Base-by-base conservation (phyloP, 2,329 filamentous ascomycete species). In the Colletotrichum sp. region DNA sequence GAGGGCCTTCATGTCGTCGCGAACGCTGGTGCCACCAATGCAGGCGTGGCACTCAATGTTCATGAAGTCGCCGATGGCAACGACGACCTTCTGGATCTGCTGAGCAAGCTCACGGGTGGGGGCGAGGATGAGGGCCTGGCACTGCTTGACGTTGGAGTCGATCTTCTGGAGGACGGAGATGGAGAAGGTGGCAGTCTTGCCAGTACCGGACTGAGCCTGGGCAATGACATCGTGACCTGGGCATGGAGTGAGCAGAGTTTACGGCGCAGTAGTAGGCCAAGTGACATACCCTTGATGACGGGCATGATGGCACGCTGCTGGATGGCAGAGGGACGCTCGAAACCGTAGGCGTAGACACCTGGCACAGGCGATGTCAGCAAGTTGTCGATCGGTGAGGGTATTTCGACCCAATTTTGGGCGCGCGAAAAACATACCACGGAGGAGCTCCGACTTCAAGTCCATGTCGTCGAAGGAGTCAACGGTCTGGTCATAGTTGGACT, bases 301-400 rank as follows among this genome's bases (percentile, higher is more conserved):
- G 97, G 98, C 95, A 99, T 98, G 89, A 99, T 99, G 83, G 97
- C 97, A 86, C 98, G 96, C 94, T 98, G 96, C 94, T 99, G 97
- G 83, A 99, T 99, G 87, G 97, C 96, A 90, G 97, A 99, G 79
- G 97, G 97, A 82, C 97, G 96, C 93, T 99, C 97, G 91, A 99
- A 99, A 95, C 97, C 97, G 88, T 99, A 99, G 87, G 97, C 97
- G 89, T 99, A 99, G 88, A 99, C 95, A 91, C 95, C 93, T 94
- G 83, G 39, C 8, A 36, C 44, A 12, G 7, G 67, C 52, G 15
- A 67, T 15, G 67, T 76, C 57, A 76, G 75, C 71, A 66, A 69
- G 16, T 24, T 18, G 28, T 24, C 55, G n/a, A 26, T 39, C 21
- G 26, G 16, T 71, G 70, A 66, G 65, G 71, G 13, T 66, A 78